Base-by-base conservation (phyloP, 2,329 filamentous ascomycete genomes). In the Capronia epimyces region DNA sequence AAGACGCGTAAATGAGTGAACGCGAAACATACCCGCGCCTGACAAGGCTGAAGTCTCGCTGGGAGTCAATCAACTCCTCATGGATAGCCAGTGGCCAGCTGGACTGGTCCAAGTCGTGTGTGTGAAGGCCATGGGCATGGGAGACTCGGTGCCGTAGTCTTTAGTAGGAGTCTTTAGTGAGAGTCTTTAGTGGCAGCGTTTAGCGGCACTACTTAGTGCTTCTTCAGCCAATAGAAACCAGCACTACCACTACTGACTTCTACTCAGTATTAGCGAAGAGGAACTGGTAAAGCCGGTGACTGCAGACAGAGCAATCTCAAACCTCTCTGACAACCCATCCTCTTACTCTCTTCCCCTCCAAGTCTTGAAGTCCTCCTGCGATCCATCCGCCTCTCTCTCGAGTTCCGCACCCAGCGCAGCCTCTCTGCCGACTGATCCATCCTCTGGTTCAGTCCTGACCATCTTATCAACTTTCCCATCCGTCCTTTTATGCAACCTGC, bases 401-500 rank as follows among this genome's bases (percentile, higher is more conserved):
- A 50, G 20, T 7, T 22, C 31, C 20, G 21, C 47, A 8, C 22
- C 39, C 21, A 42, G 34, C 34, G 29, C 49, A 45, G 18, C 46
- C 22, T 41, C 42, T 25, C 43, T 54, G 45, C 61, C 64, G 75
- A 74, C 76, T 79, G 76, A 75, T 62, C 75, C 73, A 72, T 49
- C 53, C 55, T 58, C 69, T 75, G 76, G 78, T 72, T 81, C 79
- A 76, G 80, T 82, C 78, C 65, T 64, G 62, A 63, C 60, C 60
- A 60, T 59, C 61, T 57, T 52, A 45, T 52, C 59, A 58, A 53
- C 58, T 52, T 64, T 60, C 61, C 59, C 60, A 62, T 65, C 67
- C 65, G 65, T 54, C 67, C 67, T 83, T 83, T 77, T 83, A 84
- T 84, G 81, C 80, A 80, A 76, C 68, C 80, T 75, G 79, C 77